These are phyloP conservation scores for Epichloe sp. DNA, from an alignment of 2,329 filamentous ascomycete genomes.

Conservation along the genomic window DNA sequence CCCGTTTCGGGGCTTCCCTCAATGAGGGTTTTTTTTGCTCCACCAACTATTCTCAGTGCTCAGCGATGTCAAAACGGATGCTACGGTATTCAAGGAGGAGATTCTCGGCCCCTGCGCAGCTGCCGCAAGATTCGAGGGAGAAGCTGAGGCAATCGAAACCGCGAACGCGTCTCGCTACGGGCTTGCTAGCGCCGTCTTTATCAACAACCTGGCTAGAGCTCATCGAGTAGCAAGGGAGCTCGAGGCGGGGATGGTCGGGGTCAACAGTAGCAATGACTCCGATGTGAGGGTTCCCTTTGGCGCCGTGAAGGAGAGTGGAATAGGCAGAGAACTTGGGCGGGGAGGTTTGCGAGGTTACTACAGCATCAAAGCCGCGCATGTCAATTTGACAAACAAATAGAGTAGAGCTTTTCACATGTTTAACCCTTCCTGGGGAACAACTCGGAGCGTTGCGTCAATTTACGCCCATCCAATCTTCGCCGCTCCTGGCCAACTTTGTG, in stretches of 20 bases:
- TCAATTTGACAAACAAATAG: constrained; percentile 12
- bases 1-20: too few relatives aligned
- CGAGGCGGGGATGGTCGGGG: constrained; percentile 37
- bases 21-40: too few relatives aligned
- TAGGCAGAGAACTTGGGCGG: constrained; percentile 19
- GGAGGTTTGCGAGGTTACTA: constrained; percentile 17
- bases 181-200: too few relatives aligned
- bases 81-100: too few relatives aligned
- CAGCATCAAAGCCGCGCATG: constrained; percentile 18
- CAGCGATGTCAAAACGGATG: too few relatives aligned
- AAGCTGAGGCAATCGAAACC: constrained; percentile 17
- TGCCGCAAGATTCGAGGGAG: constrained; percentile 14
- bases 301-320: constrained; percentile 20
- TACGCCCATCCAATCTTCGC: too few relatives aligned
- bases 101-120: constrained; percentile 12
- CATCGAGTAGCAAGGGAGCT: constrained; percentile 32
- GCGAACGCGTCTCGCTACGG: too few relatives aligned
- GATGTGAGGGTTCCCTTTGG: constrained; percentile 8
- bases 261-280: constrained; percentile 23
- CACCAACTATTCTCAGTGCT: too few relatives aligned
- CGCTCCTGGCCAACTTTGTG: too few relatives aligned
- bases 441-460: too few relatives aligned
- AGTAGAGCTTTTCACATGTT: not conserved
- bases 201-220: constrained; percentile 26
- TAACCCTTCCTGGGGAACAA: too few relatives aligned